These are phyloP conservation scores for Mycena albidolilacea DNA, from an alignment of 768 basidiomycete species.

Conservation along the genomic window DNA sequence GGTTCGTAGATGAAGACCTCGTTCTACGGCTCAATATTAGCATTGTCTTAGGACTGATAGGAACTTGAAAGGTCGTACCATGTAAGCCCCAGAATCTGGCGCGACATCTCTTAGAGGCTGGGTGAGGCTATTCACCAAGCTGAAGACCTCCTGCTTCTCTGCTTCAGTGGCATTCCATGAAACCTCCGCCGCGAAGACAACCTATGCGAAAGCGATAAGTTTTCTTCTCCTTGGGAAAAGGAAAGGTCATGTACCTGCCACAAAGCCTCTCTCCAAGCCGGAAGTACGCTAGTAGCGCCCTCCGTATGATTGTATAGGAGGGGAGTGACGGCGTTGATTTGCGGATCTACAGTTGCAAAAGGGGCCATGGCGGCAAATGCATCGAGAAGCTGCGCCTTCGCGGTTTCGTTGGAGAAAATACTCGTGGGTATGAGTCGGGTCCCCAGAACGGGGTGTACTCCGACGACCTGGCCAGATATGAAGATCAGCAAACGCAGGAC, in stretches of 20 bases:
- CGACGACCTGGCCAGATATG: conserved; percentile 19
- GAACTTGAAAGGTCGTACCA: conserved; percentile 21
- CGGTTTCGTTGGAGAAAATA: conserved; percentile 43
- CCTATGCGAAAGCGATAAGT: conserved; percentile 31
- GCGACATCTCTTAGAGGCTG: conserved; percentile 25
- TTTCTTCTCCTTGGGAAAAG: conserved; percentile 20
- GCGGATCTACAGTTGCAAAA: conserved; percentile 34
- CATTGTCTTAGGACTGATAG: conserved; percentile 9
- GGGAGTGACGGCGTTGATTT: conserved; percentile 29
- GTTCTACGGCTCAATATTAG: conserved; percentile 19
- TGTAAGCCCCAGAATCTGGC: conserved; percentile 26
- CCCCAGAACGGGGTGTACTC: conserved; percentile 35
- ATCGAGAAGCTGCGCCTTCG: conserved; percentile 36
- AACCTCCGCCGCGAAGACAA: conserved; percentile 23
- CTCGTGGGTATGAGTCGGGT: conserved; percentile 46
- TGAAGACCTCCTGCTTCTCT: conserved; percentile 27
- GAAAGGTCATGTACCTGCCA: conserved; percentile 39
- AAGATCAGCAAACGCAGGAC: conserved; percentile 5
- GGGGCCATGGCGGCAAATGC: conserved; percentile 34
- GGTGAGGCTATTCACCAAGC: conserved; percentile 12
- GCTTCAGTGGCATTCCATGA: conserved; percentile 25
- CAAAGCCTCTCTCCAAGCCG: conserved; percentile 40
- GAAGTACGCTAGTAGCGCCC: conserved; percentile 34
- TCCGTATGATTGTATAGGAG: conserved; percentile 31
- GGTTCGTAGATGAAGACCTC: conserved; percentile 31